Evolutionary conservation across 306 rosid species (phyloP).

Genomic region (Medicago arabica): DNA sequence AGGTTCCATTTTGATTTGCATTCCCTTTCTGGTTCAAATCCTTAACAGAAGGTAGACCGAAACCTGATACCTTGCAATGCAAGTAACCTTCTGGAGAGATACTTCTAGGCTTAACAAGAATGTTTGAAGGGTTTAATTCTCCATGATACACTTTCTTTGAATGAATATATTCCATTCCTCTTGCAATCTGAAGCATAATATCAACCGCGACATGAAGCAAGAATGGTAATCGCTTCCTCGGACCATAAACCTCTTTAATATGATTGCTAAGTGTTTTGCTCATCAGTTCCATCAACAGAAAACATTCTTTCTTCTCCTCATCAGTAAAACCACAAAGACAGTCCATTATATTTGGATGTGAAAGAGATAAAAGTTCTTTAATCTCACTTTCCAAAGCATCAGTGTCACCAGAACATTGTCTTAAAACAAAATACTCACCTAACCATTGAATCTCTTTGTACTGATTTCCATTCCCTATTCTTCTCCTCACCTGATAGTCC

Average conservation of each 20-base stretch:
- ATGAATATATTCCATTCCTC: slow-evolving; percentile 90
- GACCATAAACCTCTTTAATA: slow-evolving; percentile 71
- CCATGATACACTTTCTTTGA: slow-evolving; percentile 76
- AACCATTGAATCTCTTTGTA: slow-evolving; percentile 86
- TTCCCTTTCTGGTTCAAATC: slow-evolving; percentile 52
- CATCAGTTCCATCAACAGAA: slow-evolving; percentile 82
- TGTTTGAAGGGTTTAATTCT: slow-evolving; percentile 69
- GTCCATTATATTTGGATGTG: slow-evolving; percentile 79
- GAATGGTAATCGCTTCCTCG: slow-evolving; percentile 67
- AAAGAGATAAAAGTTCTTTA: slow-evolving; percentile 63
- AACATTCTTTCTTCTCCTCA: slow-evolving; percentile 80
- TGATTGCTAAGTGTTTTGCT: slow-evolving; percentile 65
- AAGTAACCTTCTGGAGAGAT: slow-evolving; percentile 67
- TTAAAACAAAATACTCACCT: slow-evolving; percentile 75
- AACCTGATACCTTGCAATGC: slow-evolving; percentile 76
- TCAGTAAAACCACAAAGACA: slow-evolving; percentile 74
- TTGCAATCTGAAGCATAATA: slow-evolving; percentile 92
- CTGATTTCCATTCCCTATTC: slow-evolving; percentile 73
- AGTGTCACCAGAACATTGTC: slow-evolving; percentile 72
- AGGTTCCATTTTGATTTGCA: slow-evolving; percentile 64
- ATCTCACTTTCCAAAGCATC: slow-evolving; percentile 70
- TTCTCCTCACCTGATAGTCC: slow-evolving; percentile 79
- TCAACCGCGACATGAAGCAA: slow-evolving; percentile 77
- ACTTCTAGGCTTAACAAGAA: slow-evolving; percentile 75
- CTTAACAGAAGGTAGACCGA: slow-evolving; percentile 59